phyloP scores from a whole-genome alignment of 2,329 filamentous ascomycete species.

The Mycosphaerella sp. region DNA sequence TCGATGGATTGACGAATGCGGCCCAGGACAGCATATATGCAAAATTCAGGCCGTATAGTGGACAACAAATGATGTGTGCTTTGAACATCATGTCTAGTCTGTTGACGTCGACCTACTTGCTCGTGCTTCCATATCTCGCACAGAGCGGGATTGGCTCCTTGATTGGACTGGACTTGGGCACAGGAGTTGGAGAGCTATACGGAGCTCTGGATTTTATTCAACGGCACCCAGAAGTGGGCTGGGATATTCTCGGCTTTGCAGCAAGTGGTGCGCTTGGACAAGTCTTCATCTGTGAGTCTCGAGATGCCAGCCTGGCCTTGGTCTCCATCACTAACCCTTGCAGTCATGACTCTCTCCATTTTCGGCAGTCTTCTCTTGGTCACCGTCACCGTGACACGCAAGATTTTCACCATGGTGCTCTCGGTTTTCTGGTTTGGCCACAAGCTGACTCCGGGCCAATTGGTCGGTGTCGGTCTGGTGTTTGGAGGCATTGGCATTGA shows the following conservation, averaged over 20 bases:
- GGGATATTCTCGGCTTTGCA: constrained; percentile 84
- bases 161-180: constrained; percentile 36
- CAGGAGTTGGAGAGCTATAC: constrained; percentile 65
- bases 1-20: constrained; percentile 92
- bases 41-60: constrained; percentile 68
- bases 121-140: constrained; percentile 73
- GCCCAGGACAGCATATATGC: constrained; percentile 93
- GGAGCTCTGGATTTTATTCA: constrained; percentile 76
- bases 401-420: constrained; percentile 99
- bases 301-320: not conserved
- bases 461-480: constrained; percentile 83
- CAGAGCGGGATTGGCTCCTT: constrained; percentile 44
- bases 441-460: constrained; percentile 78
- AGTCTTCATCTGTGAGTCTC: constrained; percentile 69
- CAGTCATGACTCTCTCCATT: constrained; percentile 63
- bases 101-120: constrained; percentile 68
- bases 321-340: not conserved
- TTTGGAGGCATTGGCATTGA: constrained; percentile 95
- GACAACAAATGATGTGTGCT: constrained; percentile 99
- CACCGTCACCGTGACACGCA: constrained; percentile 93
- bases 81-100: constrained; percentile 83
- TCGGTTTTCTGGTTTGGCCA: constrained; percentile 95
- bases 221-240: constrained; percentile 72
- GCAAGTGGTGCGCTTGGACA: constrained; percentile 88
- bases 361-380: constrained; percentile 90